Conservation (phyloP, 2,329 filamentous ascomycete genomes). For the Didymella lethalis region DNA sequence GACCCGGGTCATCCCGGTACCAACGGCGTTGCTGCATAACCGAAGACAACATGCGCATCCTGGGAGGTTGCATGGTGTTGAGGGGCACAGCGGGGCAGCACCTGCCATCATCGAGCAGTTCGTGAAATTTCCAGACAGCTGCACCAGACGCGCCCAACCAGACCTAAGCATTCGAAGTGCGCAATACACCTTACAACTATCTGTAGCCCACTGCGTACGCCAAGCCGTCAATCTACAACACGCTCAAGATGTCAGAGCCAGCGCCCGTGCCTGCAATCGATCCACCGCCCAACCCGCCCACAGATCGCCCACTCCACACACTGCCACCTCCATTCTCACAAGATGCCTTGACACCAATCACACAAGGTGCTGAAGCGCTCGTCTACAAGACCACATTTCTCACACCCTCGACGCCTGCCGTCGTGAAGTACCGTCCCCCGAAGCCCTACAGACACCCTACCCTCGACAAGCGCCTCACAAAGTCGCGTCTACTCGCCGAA, state of each 20-base stretch:
- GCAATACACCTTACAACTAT: too few relatives aligned
- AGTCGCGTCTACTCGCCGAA: constrained; percentile 86
- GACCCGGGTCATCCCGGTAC: too few relatives aligned
- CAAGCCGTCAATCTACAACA: background rate
- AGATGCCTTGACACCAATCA: constrained; percentile 73
- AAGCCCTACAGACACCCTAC: constrained; percentile 92
- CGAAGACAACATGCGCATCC: background rate
- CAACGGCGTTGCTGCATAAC: background rate
- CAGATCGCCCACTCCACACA: constrained; percentile 37
- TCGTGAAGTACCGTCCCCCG: constrained; percentile 88
- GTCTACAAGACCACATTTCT: constrained; percentile 90
- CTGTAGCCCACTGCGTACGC: too few relatives aligned
- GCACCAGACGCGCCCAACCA: background rate
- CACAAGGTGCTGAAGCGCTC: constrained; percentile 94
- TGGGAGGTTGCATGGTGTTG: constrained; percentile 13
- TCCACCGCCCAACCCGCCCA: constrained; percentile 30
- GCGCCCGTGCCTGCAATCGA: constrained; percentile 28
- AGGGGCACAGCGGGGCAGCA: constrained; percentile 20
- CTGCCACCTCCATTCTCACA: constrained; percentile 52
- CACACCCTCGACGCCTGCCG: constrained; percentile 69
- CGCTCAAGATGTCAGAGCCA: constrained; percentile 34
- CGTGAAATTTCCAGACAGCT: constrained; percentile 8
- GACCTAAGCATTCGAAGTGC: background rate
- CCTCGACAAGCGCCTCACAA: constrained; percentile 86
- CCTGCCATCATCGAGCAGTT: constrained; percentile 5